Evolutionary conservation across 1,284 basidiomycete species (phyloP).

Genomic region (Psilocybe mexicana): DNA sequence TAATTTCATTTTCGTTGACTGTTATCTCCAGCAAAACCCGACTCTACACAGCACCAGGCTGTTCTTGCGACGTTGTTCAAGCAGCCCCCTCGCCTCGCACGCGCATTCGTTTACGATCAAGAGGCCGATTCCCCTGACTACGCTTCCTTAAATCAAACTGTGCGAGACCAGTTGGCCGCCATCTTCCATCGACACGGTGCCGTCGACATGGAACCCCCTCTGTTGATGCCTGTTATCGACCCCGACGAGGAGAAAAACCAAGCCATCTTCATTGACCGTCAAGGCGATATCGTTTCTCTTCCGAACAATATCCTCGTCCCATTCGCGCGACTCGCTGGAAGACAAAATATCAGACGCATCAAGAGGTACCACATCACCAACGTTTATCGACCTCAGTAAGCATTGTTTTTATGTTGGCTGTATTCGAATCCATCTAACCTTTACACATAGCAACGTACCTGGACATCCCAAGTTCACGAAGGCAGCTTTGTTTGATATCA

Average conservation of each 20-base stretch:
- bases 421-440: neutral
- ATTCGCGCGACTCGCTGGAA: slow-evolving; percentile 84
- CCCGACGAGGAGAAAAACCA: slow-evolving; percentile 62
- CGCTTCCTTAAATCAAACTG: slow-evolving; percentile 72
- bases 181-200: slow-evolving; percentile 91
- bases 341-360: slow-evolving; percentile 74
- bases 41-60: slow-evolving; percentile 73
- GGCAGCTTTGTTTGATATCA: slow-evolving; percentile 78
- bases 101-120: slow-evolving; percentile 81
- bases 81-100: slow-evolving; percentile 64
- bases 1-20: neutral
- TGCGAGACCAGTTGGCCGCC: slow-evolving; percentile 73
- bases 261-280: slow-evolving; percentile 78
- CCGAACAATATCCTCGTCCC: slow-evolving; percentile 79
- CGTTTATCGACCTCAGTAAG: slow-evolving; percentile 66
- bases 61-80: slow-evolving; percentile 73
- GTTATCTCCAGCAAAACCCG: slow-evolving; percentile 69
- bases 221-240: slow-evolving; percentile 75
- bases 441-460: slow-evolving; percentile 47
- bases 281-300: slow-evolving; percentile 80
- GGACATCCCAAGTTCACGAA: slow-evolving; percentile 74
- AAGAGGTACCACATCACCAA: slow-evolving; percentile 88
- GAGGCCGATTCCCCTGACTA: slow-evolving; percentile 73
- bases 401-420: neutral
- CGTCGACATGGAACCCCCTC: slow-evolving; percentile 80